Conservation (phyloP, 2,329 filamentous ascomycete species). For the Trichoderma citrinoviride region DNA sequence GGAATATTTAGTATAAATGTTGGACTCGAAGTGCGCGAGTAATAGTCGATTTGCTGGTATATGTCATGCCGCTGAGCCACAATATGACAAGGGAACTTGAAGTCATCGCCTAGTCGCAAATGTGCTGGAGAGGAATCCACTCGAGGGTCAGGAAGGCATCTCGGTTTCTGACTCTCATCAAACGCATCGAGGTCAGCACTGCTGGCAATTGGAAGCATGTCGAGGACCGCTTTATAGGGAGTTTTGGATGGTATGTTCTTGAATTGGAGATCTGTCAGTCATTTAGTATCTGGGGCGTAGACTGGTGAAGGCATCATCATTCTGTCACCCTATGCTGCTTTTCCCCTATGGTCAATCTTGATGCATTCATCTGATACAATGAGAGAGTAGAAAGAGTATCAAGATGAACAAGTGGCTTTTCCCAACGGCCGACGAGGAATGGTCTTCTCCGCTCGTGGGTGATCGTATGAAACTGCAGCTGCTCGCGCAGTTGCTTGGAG, state of each 20-base stretch:
- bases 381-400: too few species aligned
- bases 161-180: neutral
- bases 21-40: neutral
- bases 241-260: neutral
- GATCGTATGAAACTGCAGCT: too few species aligned
- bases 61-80: neutral
- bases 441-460: too few species aligned
- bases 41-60: neutral
- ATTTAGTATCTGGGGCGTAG: too few species aligned
- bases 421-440: rapidly evolving
- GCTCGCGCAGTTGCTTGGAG: too few species aligned
- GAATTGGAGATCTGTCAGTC: neutral
- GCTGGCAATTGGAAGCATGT: neutral
- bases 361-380: too few species aligned
- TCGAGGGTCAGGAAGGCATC: neutral
- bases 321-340: too few species aligned
- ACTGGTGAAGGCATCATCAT: too few species aligned
- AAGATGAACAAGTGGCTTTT: too few species aligned
- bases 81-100: neutral
- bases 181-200: neutral
- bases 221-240: neutral
- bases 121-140: neutral
- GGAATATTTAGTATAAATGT: neutral
- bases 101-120: neutral
- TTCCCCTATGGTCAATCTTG: too few species aligned